Conservation (phyloP, 345 rosid genomes). For the thale cress (Arabidopsis thaliana) region TAIR10.1 NC_003075.7:16611501-16612000, state of each 20-base stretch:
- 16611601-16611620: constrained; percentile 80
- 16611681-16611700: constrained; percentile 89
- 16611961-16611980: constrained; percentile 50
- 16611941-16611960: constrained; percentile 40
- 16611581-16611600: constrained; percentile 81
- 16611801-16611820: constrained; percentile 44
- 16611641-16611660: constrained; percentile 91
- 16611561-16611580: not conserved
- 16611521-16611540: constrained; percentile 14
- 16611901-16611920: constrained; percentile 73
- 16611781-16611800: constrained; percentile 50
- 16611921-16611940: constrained; percentile 64
- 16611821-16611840: constrained; percentile 55
- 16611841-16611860: constrained; percentile 60
- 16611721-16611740: constrained; percentile 60
- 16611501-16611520: constrained; percentile 42
- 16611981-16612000: constrained; percentile 47
- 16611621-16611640: constrained; percentile 89
- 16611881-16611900: constrained; percentile 71
- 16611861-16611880: constrained; percentile 78
- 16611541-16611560: not conserved
- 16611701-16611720: constrained; percentile 68
- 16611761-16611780: constrained; percentile 54
- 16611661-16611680: constrained; percentile 69
- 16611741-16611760: constrained; percentile 65